phyloP scores from a whole-genome alignment of 257 asterid species.

The Leonotis leonurus region DNA sequence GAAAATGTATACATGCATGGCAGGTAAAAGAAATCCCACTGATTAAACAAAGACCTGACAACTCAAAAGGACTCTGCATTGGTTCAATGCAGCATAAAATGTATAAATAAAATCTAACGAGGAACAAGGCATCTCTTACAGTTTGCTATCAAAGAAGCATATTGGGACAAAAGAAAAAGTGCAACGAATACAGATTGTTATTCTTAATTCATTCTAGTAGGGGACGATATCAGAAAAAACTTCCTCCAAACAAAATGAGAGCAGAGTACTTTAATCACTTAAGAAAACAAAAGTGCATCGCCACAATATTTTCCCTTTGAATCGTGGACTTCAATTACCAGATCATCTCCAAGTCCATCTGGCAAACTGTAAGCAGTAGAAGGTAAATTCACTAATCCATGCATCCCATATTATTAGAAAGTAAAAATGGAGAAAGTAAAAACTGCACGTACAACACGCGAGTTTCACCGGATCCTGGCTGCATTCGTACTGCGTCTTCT shows the following conservation, averaged over 20 bases:
- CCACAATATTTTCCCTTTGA: conserved; percentile 79
- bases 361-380: conserved; percentile 54
- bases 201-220: too few relatives aligned
- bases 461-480: conserved; percentile 93
- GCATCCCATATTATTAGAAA: neutral
- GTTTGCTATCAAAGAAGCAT: too few relatives aligned
- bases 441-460: conserved; percentile 69
- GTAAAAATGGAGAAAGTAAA: neutral
- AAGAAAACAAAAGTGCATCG: conserved; percentile 50
- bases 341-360: conserved; percentile 85
- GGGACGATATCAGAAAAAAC: neutral
- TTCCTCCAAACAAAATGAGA: neutral
- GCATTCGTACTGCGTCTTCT: conserved; percentile 78
- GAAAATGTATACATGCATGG: too few relatives aligned
- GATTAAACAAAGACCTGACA: neutral
- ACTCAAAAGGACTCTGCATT: neutral
- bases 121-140: too few relatives aligned
- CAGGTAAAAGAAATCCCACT: neutral
- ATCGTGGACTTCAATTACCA: conserved; percentile 70
- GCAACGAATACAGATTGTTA: too few relatives aligned
- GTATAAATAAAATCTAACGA: neutral
- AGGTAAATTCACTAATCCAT: conserved; percentile 8
- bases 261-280: neutral
- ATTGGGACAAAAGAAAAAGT: too few relatives aligned
- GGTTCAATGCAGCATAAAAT: neutral